Evolutionary conservation across 257 asterid genomes (phyloP).

Genomic region (Fraxinus excelsior): DNA sequence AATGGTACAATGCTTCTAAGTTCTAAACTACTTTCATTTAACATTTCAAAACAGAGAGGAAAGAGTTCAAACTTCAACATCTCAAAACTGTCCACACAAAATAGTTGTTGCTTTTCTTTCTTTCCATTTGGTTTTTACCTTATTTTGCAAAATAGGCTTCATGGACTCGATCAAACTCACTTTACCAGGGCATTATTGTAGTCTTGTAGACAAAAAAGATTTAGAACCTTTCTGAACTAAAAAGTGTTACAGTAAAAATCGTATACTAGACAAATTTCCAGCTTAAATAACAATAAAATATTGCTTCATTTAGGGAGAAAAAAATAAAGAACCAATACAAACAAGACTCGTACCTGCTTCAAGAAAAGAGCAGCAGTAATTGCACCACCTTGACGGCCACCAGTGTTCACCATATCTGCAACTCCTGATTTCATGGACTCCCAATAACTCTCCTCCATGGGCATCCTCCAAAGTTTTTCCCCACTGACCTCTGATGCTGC

Average conservation of each 20-base stretch:
- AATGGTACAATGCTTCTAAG: neutral
- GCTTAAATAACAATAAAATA: neutral
- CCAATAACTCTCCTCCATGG: constrained; percentile 96
- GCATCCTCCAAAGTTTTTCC: constrained; percentile 96
- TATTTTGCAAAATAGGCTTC: neutral
- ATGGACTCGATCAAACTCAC: neutral
- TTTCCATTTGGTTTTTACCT: neutral
- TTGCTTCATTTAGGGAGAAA: neutral
- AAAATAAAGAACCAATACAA: neutral
- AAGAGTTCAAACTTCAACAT: neutral
- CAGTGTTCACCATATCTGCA: constrained; percentile 98
- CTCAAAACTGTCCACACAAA: neutral
- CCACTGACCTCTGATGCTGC: constrained; percentile 83
- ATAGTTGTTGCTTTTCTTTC: neutral
- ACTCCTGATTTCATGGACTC: constrained; percentile 94
- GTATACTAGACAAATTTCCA: neutral
- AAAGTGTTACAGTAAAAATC: neutral
- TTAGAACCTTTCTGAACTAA: neutral
- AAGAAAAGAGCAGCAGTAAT: constrained; percentile 97
- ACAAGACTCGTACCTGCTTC: constrained; percentile 31
- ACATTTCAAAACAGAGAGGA: neutral
- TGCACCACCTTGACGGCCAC: constrained; percentile 94
- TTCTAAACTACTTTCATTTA: neutral
- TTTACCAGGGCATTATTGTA: neutral
- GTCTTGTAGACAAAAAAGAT: neutral